These are phyloP conservation scores for Sporothrix humicola DNA, from an alignment of 2,329 filamentous ascomycete species.

Conservation along the genomic window DNA sequence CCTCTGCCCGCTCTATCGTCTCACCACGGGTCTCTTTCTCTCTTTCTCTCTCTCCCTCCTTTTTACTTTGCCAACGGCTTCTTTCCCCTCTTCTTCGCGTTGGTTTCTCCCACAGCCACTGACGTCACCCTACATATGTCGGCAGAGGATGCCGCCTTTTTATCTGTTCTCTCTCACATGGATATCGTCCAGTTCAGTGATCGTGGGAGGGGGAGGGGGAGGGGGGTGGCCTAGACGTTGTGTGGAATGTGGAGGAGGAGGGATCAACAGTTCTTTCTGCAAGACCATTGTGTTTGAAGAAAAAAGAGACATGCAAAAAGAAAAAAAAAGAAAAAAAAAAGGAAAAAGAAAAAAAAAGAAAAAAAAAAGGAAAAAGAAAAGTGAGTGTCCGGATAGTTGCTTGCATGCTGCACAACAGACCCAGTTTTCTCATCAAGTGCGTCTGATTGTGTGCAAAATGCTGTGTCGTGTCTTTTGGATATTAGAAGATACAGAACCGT, in stretches of 20 bases:
- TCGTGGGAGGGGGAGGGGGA: background rate
- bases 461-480: too few relatives aligned
- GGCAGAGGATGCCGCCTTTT: background rate
- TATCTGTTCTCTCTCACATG: too few relatives aligned
- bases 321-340: background rate
- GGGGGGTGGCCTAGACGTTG: background rate
- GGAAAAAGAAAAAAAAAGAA: background rate
- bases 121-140: slow-evolving; percentile 7
- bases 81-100: background rate
- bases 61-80: background rate
- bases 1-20: background rate
- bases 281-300: too few relatives aligned
- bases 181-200: background rate
- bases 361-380: too few relatives aligned
- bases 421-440: background rate
- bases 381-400: background rate
- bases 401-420: background rate
- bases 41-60: background rate
- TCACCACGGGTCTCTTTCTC: background rate
- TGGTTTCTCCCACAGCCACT: background rate
- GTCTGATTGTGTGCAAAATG: background rate
- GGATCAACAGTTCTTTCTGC: background rate
- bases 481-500: too few relatives aligned
- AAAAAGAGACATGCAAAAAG: background rate
- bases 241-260: background rate